Evolutionary conservation across 768 basidiomycete species (phyloP), one percentile per base, ranked within the genome.

Genomic region (Tricholoma terreum): DNA sequence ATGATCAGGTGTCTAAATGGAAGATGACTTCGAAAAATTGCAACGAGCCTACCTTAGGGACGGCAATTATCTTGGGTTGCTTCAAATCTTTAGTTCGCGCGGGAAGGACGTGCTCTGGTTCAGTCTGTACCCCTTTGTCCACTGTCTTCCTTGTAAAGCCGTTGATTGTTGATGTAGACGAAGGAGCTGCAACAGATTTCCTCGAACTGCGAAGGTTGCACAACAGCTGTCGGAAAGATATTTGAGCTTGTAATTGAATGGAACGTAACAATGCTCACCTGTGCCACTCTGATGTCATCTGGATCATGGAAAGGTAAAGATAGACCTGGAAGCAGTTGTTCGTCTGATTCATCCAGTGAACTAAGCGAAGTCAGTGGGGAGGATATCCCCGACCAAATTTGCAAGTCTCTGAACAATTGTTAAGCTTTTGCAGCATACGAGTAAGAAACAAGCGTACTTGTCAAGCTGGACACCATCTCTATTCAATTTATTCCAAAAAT

Each of bases 401-500:
- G 75, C 54, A 65, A 63, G 15, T 78, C 75, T 61, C 78, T 79
- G 58, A 30, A 46, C 38, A 4, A 30, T 43, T 38, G 14, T 27
- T 53, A 24, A 54, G 36, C 49, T 31, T 40, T 57, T 43, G 24
- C 35, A 30, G 54, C 34, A 21, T 30, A 5, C 22, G 57, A 42
- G 34, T 21, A 36, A 15, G 55, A 19, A 38, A 46, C 33, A n/a
- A 54, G 73, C 76, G 63, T 61, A 84, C 85, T 70, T 75, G 24
- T 69, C 74, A 46, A 72, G 61, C 55, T 73, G 72, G 34, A 68
- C 71, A 58, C 72, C 72, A 30, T 66, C 71, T 57, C 79, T 80
- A 54, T 75, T 81, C 57, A 91, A 77, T 70, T 90, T 94, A 56
- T 84, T 87, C 95, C 96, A 98, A 67, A 99, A 99, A 70, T 99